These are phyloP conservation scores for Pulveroboletus frians DNA, from an alignment of 768 basidiomycete species.

Conservation along the genomic window DNA sequence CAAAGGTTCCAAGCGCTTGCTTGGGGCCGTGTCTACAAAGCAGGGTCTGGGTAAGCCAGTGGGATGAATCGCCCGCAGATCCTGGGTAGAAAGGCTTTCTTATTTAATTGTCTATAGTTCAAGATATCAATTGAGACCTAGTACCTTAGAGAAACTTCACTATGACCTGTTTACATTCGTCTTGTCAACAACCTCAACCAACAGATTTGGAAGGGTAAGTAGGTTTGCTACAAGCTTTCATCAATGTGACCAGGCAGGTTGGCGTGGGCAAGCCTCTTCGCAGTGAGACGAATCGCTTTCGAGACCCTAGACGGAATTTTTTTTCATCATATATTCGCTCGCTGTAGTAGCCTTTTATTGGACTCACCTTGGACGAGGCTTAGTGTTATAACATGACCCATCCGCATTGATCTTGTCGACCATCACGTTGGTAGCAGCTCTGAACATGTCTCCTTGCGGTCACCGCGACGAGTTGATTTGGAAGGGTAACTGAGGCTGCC, in stretches of 20 bases:
- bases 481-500: background rate
- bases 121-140: no score
- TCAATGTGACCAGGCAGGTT: no score
- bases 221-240: no score
- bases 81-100: background rate
- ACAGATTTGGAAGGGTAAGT: no score
- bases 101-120: no score
- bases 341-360: no score
- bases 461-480: background rate
- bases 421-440: background rate
- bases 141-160: no score
- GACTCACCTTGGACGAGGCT: background rate
- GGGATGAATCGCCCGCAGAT: background rate
- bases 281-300: background rate
- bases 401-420: background rate
- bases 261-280: conserved; percentile 7
- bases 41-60: conserved; percentile 29
- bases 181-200: no score
- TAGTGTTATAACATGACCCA: background rate
- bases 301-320: background rate
- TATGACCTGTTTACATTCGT: no score
- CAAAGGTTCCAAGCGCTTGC: conserved; percentile 44
- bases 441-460: background rate
- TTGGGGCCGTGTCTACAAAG: conserved; percentile 55
- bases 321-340: background rate